Conservation (phyloP, 2,329 filamentous ascomycete genomes). For the Colletotrichum destructivum region DNA sequence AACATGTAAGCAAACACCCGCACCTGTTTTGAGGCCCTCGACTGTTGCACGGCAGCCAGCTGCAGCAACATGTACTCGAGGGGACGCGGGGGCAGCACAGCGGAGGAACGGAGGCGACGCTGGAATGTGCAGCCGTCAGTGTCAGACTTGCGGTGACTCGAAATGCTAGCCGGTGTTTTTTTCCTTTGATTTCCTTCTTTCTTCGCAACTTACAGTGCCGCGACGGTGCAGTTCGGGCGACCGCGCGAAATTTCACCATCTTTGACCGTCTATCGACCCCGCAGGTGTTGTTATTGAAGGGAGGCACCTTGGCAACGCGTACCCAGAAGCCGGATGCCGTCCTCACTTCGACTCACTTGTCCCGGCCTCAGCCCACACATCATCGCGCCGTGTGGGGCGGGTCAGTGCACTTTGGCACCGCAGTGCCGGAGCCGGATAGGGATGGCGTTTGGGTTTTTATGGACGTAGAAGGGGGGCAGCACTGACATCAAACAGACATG, state of each 20-base stretch:
- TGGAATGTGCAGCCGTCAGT: conserved; percentile 9
- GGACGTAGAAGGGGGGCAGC: neutral
- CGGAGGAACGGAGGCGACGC: conserved; percentile 5
- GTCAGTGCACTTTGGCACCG: conserved; percentile 23
- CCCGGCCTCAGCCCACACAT: neutral
- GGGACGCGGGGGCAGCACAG: conserved; percentile 26
- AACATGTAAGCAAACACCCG: conserved; percentile 12
- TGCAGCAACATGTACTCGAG: conserved; percentile 27
- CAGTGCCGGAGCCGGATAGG: conserved; percentile 26
- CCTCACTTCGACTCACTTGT: conserved; percentile 6
- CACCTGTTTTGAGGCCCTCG: conserved; percentile 34
- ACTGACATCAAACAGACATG: too few relatives aligned
- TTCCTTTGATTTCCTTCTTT: too few relatives aligned
- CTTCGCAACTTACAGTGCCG: neutral
- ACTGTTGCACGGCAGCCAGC: conserved; percentile 33
- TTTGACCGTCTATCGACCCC: neutral
- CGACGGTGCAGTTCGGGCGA: conserved; percentile 6
- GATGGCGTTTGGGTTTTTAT: conserved; percentile 5
- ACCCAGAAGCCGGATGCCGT: neutral
- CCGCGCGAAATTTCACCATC: conserved; percentile 5
- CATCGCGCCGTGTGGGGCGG: conserved; percentile 8
- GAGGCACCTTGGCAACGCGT: conserved; percentile 11
- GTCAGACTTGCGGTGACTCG: neutral
- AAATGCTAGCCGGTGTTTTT: neutral
- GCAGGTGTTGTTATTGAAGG: neutral